A percentile compares a stretch with the other conserved stretches of the same genome.
Evolutionary conservation across 2,329 filamentous ascomycete genomes (phyloP).

Genomic region (Cladosporium colombiae): DNA sequence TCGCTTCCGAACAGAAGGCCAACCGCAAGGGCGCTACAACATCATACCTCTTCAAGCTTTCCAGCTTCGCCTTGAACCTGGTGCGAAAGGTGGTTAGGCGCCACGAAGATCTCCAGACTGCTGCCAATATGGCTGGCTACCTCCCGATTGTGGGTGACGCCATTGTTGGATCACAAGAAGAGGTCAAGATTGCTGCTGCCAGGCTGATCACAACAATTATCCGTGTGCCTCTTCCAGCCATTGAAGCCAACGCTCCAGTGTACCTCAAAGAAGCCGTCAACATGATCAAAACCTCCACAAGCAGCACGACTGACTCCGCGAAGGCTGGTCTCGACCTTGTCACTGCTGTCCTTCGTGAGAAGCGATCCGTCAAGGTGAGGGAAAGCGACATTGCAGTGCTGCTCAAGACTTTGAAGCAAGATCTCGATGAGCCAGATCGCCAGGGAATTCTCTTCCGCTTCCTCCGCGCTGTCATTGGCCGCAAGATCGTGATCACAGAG

Average conservation of each 20-base stretch:
- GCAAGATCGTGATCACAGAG: conserved; percentile 79
- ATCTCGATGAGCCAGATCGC: conserved; percentile 88
- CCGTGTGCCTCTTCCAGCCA: conserved; percentile 73
- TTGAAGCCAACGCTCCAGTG: conserved; percentile 71
- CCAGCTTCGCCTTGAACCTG: conserved; percentile 84
- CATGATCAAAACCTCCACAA: conserved; percentile 72
- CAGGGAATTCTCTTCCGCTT: conserved; percentile 96
- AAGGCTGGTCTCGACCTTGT: conserved; percentile 89
- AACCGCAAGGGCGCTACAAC: conserved; percentile 64
- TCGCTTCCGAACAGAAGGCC: conserved; percentile 69
- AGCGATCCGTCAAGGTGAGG: conserved; percentile 72
- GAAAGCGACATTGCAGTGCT: conserved; percentile 81
- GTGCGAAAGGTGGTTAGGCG: conserved; percentile 84
- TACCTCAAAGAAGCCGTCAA: conserved; percentile 84
- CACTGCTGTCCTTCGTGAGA: conserved; percentile 79
- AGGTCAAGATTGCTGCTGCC: conserved; percentile 86
- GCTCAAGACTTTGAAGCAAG: conserved; percentile 77
- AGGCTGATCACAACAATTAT: conserved; percentile 82
- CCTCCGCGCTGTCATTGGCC: conserved; percentile 79
- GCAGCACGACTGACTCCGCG: conserved; percentile 78
- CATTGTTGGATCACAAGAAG: conserved; percentile 80
- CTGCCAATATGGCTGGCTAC: conserved; percentile 79
- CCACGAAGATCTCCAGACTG: conserved; percentile 75
- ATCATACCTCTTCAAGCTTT: conserved; percentile 83
- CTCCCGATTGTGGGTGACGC: conserved; percentile 87